Percentiles rank a stretch among this genome's conserved stretches.
phyloP scores from a whole-genome alignment of 2,329 filamentous ascomycete genomes.

The Aspergillus japonicus region DNA sequence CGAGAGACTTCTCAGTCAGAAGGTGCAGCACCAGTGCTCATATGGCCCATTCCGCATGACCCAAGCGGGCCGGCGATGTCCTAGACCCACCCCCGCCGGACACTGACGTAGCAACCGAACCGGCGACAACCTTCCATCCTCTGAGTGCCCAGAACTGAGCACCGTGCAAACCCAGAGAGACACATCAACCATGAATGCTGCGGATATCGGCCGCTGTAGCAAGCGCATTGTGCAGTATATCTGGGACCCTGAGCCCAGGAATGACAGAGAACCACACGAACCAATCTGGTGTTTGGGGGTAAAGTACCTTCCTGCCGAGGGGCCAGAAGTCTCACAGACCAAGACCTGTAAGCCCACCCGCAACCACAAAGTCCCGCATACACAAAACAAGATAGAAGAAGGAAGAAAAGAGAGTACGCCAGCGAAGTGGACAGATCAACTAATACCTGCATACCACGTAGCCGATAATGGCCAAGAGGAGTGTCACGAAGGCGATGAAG shows the following conservation, averaged over 20 bases:
- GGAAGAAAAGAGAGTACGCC: no score
- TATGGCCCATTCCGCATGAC: not conserved
- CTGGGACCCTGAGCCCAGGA: slow-evolving; percentile 85
- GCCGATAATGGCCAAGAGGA: not conserved
- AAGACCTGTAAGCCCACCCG: slow-evolving; percentile 11
- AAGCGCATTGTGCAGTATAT: slow-evolving; percentile 86
- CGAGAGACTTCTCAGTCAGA: not conserved
- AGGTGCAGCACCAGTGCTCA: not conserved
- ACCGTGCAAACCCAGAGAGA: not conserved
- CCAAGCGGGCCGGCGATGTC: not conserved
- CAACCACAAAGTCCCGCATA: not conserved
- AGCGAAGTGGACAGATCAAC: not conserved
- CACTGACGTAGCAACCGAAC: not conserved
- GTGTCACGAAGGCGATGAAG: not conserved
- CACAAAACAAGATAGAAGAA: not conserved
- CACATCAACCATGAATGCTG: slow-evolving; percentile 56
- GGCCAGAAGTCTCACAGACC: no score
- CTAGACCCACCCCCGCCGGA: not conserved
- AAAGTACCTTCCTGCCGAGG: slow-evolving; percentile 49
- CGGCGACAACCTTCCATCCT: not conserved
- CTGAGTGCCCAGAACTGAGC: not conserved
- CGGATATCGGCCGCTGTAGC: slow-evolving; percentile 74
- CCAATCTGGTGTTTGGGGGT: slow-evolving; percentile 82
- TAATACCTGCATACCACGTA: not conserved
- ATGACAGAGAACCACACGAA: slow-evolving; percentile 65